Evolutionary conservation across 2,329 filamentous ascomycete genomes (phyloP).

Genomic region (Aspergillus flavus): DNA sequence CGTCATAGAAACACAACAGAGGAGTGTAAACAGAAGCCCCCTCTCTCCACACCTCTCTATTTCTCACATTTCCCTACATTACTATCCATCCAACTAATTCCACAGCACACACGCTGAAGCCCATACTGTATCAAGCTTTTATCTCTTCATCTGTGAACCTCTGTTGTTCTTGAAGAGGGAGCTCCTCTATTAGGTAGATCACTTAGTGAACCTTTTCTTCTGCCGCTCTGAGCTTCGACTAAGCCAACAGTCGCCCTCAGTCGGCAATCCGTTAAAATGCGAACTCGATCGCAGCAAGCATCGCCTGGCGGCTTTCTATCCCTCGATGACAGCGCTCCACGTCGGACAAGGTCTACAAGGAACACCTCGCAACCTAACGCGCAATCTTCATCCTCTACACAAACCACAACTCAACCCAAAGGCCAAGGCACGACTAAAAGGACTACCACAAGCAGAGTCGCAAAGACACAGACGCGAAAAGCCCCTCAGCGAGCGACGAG

Average conservation of each 20-base stretch:
- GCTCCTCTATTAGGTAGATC: neutral
- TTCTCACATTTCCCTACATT: slow-evolving; percentile 10
- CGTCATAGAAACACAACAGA: slow-evolving; percentile 10
- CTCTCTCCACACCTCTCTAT: slow-evolving; percentile 3
- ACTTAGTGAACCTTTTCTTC: neutral
- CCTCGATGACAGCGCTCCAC: slow-evolving; percentile 29
- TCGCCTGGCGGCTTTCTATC: slow-evolving; percentile 38
- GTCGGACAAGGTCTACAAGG: slow-evolving; percentile 26
- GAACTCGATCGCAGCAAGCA: slow-evolving; percentile 41
- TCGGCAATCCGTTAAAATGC: slow-evolving; percentile 29
- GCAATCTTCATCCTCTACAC: slow-evolving; percentile 9
- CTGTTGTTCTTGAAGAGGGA: neutral
- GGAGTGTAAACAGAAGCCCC: neutral
- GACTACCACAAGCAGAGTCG: slow-evolving; percentile 7
- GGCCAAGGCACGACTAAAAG: slow-evolving; percentile 20
- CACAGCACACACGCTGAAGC: neutral
- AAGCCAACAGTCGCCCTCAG: slow-evolving; percentile 1
- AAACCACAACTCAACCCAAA: slow-evolving; percentile 19
- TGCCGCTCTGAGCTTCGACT: slow-evolving; percentile 1
- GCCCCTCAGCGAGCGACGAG: slow-evolving; percentile 17
- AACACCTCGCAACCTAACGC: slow-evolving; percentile 15
- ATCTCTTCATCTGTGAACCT: neutral
- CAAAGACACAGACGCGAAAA: slow-evolving; percentile 17
- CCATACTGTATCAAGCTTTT: neutral
- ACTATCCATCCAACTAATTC: slow-evolving; percentile 7